A percentile compares a stretch with the other conserved stretches of the same genome.
These are phyloP conservation scores for Pleurostoma richardsiae DNA, from an alignment of 2,329 filamentous ascomycete genomes.

Conservation along the genomic window DNA sequence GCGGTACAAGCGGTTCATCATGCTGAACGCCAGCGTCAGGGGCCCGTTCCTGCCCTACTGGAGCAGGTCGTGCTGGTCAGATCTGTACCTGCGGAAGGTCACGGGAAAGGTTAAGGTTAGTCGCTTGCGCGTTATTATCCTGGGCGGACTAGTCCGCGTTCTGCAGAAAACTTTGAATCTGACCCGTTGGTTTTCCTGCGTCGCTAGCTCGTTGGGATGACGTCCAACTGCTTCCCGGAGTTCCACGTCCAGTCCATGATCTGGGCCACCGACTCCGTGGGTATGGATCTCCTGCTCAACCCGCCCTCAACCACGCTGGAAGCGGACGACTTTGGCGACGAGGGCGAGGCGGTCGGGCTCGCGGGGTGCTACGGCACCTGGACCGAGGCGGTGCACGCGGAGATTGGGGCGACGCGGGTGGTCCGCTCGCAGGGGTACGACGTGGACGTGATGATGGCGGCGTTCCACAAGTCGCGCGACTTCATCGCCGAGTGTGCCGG, in stretches of 20 bases:
- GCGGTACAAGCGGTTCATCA: constrained; percentile 28
- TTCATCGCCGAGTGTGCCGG: constrained; percentile 15
- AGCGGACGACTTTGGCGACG: constrained; percentile 16
- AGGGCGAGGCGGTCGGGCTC: constrained; percentile 18
- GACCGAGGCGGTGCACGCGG: constrained; percentile 20
- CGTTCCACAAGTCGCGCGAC: constrained; percentile 16
- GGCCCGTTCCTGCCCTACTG: constrained; percentile 30
- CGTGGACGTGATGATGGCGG: constrained; percentile 25
- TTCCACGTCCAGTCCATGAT: constrained; percentile 31
- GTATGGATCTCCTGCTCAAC: constrained; percentile 28
- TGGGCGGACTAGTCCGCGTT: background rate
- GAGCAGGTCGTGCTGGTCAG: constrained; percentile 27
- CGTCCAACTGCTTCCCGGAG: constrained; percentile 25
- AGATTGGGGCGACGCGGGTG: constrained; percentile 21
- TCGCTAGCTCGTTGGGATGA: constrained; percentile 29
- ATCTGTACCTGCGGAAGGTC: constrained; percentile 22
- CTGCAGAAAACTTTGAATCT: background rate
- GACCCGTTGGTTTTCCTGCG: background rate
- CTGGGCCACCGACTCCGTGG: constrained; percentile 29
- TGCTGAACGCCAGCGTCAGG: constrained; percentile 26
- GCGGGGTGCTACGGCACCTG: constrained; percentile 21
- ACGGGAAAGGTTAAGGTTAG: constrained; percentile 21
- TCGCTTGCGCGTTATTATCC: background rate
- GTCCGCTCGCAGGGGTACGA: constrained; percentile 23
- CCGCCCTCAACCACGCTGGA: constrained; percentile 12